Base-by-base conservation (phyloP, 352 stramenopile species). In the Phytophthora hybrid region DNA sequence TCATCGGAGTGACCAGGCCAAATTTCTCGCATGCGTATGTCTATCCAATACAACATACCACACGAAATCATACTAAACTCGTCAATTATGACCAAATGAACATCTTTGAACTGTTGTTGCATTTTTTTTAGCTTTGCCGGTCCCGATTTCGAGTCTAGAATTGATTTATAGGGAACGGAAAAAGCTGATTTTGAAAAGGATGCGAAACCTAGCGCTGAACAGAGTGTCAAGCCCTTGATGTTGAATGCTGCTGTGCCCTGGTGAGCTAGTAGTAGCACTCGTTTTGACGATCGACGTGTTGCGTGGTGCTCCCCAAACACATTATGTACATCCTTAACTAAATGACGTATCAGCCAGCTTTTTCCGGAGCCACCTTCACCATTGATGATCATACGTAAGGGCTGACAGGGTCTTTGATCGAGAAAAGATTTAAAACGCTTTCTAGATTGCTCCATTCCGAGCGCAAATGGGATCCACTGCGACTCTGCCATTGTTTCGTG, bases 211-310 rank as follows among this genome's bases (percentile, higher is more conserved):
- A 55, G n/a, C 2, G 58, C 21, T 6, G 39, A 63, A 29, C 58
- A 63, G 18, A 63, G 23, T 18, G 58, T 54, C 10, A 14, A 13
- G 2, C 58, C 39, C 29, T 63, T 63, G 18, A 63, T 63, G 18
- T 63, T 63, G 16, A 63, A 55, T 1, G 23, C 58, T 9, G 58
- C 58, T 3, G 58, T 55, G 11, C 41, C 58, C 18, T 63, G 59
- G 21, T 63, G 37, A 2, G 21, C 56, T 32, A 63, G 19, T 19
- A 63, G 37, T 5, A 54, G 19, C 6, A 63, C 21, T 8, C 56
- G 34, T 37, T 18, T 59, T 8, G 53, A 46, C 23, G 10, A 16
- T 5, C 29, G 26, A 4, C 26, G 10, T 6, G 53, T 14, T 18
- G 13, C 16, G 3, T 16, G 2, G 10, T 59, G 29, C 14, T 59